Evolutionary conservation across 2,329 filamentous ascomycete species (phyloP).

Genomic region (Trichoderma polysporum): DNA sequence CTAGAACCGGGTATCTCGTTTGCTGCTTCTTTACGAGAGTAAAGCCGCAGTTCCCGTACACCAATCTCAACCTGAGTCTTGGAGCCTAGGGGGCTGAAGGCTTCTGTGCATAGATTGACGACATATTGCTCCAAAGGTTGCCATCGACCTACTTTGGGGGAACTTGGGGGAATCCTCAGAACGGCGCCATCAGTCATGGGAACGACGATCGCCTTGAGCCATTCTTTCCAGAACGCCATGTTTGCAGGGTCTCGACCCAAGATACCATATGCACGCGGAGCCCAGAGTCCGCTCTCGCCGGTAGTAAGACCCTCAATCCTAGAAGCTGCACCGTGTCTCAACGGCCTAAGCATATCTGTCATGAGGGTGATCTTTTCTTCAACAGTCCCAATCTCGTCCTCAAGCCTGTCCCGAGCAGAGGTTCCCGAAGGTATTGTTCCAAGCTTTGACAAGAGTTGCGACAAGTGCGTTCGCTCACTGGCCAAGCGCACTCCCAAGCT

Average conservation of each 20-base stretch:
- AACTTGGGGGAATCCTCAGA: slow-evolving; percentile 80
- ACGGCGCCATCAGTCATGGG: slow-evolving; percentile 91
- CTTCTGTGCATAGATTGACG: slow-evolving; percentile 93
- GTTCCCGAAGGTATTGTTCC: slow-evolving; percentile 80
- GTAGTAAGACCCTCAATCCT: slow-evolving; percentile 97
- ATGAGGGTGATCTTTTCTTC: slow-evolving; percentile 97
- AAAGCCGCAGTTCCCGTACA: slow-evolving; percentile 84
- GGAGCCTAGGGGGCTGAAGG: slow-evolving; percentile 85
- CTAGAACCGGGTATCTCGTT: slow-evolving; percentile 93
- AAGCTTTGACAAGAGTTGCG: slow-evolving; percentile 79
- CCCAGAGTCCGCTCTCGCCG: slow-evolving; percentile 94
- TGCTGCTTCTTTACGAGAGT: slow-evolving; percentile 85
- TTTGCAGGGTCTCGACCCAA: slow-evolving; percentile 80
- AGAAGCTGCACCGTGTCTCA: slow-evolving; percentile 89
- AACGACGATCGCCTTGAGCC: slow-evolving; percentile 89
- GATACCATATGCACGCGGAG: slow-evolving; percentile 88
- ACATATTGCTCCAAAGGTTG: slow-evolving; percentile 96
- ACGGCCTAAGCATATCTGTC: slow-evolving; percentile 89
- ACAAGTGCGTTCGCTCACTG: slow-evolving; percentile 83
- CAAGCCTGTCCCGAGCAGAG: slow-evolving; percentile 74
- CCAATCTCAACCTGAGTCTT: slow-evolving; percentile 94
- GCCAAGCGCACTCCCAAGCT: slow-evolving; percentile 88
- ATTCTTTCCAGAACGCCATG: slow-evolving; percentile 97
- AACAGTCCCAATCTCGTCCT: slow-evolving; percentile 91
- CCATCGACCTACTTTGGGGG: slow-evolving; percentile 89